Evolutionary conservation across 2,329 filamentous ascomycete genomes (phyloP).

Genomic region (Aspergillus unguis): DNA sequence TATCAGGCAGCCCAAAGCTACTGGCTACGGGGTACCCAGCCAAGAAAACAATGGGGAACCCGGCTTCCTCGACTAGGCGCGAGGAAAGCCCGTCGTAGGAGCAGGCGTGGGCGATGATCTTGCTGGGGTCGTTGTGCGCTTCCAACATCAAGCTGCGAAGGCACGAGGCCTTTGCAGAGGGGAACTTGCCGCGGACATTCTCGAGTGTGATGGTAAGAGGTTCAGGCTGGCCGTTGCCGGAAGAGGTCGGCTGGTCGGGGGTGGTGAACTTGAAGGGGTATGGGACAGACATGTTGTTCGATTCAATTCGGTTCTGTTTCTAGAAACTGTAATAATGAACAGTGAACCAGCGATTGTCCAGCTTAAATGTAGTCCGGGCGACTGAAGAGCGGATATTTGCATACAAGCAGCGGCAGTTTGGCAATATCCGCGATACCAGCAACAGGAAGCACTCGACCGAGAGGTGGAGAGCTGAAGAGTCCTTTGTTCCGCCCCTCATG

Average conservation of each 20-base stretch:
- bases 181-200: slow-evolving; percentile 33
- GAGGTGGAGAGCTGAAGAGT: background rate
- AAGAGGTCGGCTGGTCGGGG: slow-evolving; percentile 2
- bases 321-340: background rate
- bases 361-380: background rate
- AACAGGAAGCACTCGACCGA: slow-evolving; percentile 1
- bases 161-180: slow-evolving; percentile 39
- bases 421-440: background rate
- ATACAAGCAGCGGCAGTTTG: background rate
- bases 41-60: slow-evolving; percentile 47
- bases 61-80: slow-evolving; percentile 45
- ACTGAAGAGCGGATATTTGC: background rate
- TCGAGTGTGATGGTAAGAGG: slow-evolving; percentile 8
- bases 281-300: slow-evolving; percentile 5
- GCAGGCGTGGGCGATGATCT: slow-evolving; percentile 46
- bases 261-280: slow-evolving; percentile 15
- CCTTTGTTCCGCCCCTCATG: background rate
- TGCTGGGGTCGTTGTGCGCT: slow-evolving; percentile 39
- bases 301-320: background rate
- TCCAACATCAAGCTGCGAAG: slow-evolving; percentile 31
- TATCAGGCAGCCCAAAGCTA: slow-evolving; percentile 45
- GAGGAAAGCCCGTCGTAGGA: slow-evolving; percentile 46
- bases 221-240: background rate
- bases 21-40: slow-evolving; percentile 44
- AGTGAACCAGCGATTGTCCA: background rate